Evolutionary conservation across 2,329 filamentous ascomycete genomes (phyloP), one percentile per base, ranked within the genome.

Genomic region (Hypoxylon sp.): DNA sequence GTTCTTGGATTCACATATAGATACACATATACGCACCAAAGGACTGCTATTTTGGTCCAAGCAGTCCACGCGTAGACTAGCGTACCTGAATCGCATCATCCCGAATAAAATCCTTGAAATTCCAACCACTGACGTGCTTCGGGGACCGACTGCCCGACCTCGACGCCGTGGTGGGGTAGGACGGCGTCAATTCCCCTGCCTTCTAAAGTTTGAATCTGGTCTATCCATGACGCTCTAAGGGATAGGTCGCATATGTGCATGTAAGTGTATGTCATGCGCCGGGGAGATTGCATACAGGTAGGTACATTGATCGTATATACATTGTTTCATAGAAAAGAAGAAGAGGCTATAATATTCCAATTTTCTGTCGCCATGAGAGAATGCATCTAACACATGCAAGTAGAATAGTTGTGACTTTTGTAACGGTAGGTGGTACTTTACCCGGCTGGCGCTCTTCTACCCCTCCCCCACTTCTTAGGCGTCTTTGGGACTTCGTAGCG

Each of bases 81-180:
- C 49, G 58, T 54, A 37, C 42, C 49, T 60, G 60, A 54, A 67
- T 64, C 55, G 27, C 49, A 56, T 64, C 60, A 61, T 63, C 54
- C 51, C 50, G 33, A 40, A 30, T 22, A 4, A 11, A 35, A 42
- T 35, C 31, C 22, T 44, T 0, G 13, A 22, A 17, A 44, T 62
- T 59, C 62, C 25, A 25, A 58, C 66, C 62, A 69, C 55, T 69
- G 35, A 60, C 40, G 51, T 60, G 27, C 44, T 22, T 63, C 66
- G 58, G 62, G 14, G 42, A 66, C 66, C 66, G 66, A 63, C 57
- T 69, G 35, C 53, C 62, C 62, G 62, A 66, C 40, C 22, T 59
- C 48, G 20, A 14, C 57, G 22, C 22, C 37, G 25, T 44, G 35
- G 63, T 66, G 63, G 67, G 59, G 56, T 69, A 58, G 31, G 6